Evolutionary conservation across 2,329 filamentous ascomycete species (phyloP), one percentile per base, ranked within the genome.

Genomic region (Fusarium mundagurra): DNA sequence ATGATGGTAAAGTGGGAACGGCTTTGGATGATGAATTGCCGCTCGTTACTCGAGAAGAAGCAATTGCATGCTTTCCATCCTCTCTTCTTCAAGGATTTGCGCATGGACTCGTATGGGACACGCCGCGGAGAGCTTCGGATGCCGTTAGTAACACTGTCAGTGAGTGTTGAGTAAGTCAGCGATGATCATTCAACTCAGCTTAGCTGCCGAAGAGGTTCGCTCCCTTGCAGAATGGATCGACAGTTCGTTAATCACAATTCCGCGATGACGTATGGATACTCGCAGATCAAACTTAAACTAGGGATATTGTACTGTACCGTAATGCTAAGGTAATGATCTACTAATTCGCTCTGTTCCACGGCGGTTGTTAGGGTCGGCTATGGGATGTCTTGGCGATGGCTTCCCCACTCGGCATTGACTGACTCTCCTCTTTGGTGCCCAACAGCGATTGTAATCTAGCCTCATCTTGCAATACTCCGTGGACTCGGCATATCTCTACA

Each of bases 261-360:
- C 31, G 12, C 22, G 1, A 24, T 34, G n/a, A 34, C 31, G n/a
- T 16, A 20, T 24, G 8, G 22, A 6, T 5, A 20, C n/a, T 24
- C 3, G 20, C 5, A 54, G 34, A 39, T 29, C 11, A 29, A 22
- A 11, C 7, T 17, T 2, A 8, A 16, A 8, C 4, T 12, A 9
- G 2, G 18, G 18, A 7, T 27, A 29, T 29, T 22, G 45, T 29
- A 55, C 29, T 39, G 51, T 27, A 29, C n/a, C 16, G 45, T 29
- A 55, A 41, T 39, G 51, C 51, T 38, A 54, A 38, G 34, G 50
- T 54, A 54, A 54, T 36, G 33, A 54, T 55, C 11, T 14, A 14
- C 51, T 10, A 39, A 50, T 33, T 20, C 1, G 48, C 22, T 33
- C 8, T 51, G 22, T 33, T 33, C 4, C 22, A 34, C 22, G 31